These are phyloP conservation scores for Irpex sp. DNA, from an alignment of 1,284 basidiomycete genomes.

Conservation along the genomic window DNA sequence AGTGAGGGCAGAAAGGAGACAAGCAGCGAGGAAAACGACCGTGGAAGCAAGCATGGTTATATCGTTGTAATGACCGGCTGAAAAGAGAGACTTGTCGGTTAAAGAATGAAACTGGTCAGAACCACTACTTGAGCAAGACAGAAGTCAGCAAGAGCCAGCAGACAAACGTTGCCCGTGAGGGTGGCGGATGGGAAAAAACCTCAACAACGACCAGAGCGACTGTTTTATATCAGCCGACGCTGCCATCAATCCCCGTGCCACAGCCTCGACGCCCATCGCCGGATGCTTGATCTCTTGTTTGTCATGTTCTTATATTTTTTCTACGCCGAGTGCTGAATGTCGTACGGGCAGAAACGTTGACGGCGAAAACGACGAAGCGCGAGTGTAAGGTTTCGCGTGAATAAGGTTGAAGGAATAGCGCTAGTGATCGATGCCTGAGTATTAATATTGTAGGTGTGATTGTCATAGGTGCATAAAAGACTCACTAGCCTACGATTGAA, in stretches of 20 bases:
- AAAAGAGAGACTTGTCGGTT: background rate
- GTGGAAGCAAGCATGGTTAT: constrained; percentile 11
- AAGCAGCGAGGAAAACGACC: constrained; percentile 11
- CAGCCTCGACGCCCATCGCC: background rate
- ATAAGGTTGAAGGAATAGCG: too few species aligned
- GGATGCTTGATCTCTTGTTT: background rate
- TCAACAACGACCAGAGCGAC: background rate
- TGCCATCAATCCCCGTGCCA: background rate
- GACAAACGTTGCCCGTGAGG: constrained; percentile 2
- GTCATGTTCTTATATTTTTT: background rate
- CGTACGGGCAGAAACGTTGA: too few species aligned
- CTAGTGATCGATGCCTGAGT: too few species aligned
- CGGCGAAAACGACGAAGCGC: too few species aligned
- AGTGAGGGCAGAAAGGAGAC: constrained; percentile 16
- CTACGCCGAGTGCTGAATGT: background rate
- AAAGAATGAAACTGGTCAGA: background rate
- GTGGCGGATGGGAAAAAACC: constrained; percentile 2
- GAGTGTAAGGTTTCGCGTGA: too few species aligned
- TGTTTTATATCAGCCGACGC: background rate
- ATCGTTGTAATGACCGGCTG: constrained; percentile 3
- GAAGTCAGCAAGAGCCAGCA: constrained; percentile 3
- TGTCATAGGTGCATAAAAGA: background rate
- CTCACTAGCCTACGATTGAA: background rate
- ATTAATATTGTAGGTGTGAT: background rate
- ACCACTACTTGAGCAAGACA: background rate